phyloP scores from a whole-genome alignment of 23 red algal species.

The Gracilaria domingensis region DNA sequence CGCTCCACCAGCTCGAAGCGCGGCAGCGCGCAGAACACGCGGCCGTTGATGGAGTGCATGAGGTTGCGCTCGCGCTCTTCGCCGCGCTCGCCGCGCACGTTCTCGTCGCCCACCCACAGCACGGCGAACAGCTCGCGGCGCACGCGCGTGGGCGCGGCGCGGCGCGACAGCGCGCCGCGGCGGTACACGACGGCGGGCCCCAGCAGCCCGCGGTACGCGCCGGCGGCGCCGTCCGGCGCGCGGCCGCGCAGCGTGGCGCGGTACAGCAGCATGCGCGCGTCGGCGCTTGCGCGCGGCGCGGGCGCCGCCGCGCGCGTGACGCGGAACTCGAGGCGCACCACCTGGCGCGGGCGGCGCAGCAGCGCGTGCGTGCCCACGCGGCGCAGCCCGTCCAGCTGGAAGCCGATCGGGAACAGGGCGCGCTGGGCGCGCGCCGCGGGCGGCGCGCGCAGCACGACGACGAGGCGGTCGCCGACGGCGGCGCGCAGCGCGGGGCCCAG shows the following conservation, averaged over 20 bases:
- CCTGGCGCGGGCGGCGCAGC: not conserved
- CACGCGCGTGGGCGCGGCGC: not conserved
- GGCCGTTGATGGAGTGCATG: conserved; percentile 60
- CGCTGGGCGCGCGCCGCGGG: not conserved
- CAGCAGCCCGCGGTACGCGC: conserved; percentile 27
- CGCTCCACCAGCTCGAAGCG: not conserved
- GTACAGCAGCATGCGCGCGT: conserved; percentile 30
- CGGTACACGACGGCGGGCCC: conserved; percentile 9
- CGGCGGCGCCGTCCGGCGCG: conserved; percentile 18
- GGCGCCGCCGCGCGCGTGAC: not conserved
- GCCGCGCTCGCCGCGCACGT: conserved; percentile 1
- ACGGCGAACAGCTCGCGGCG: conserved; percentile 18
- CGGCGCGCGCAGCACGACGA: conserved; percentile 33
- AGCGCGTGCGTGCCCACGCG: not conserved
- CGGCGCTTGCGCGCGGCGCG: not conserved
- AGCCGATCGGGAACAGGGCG: not conserved
- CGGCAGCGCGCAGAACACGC: conserved; percentile 47
- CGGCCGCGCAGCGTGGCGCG: conserved; percentile 11
- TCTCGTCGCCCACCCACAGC: conserved; percentile 41
- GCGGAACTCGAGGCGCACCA: conserved; percentile 3
- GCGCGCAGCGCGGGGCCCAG: conserved; percentile 48
- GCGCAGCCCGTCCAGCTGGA: conserved; percentile 15
- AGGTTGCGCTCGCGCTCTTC: conserved; percentile 38
- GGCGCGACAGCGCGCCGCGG: not conserved
- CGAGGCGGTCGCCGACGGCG: conserved; percentile 44